Evolutionary conservation across 78 protist species (phyloP).

Genomic region (Dictyostelium firmibasis): DNA sequence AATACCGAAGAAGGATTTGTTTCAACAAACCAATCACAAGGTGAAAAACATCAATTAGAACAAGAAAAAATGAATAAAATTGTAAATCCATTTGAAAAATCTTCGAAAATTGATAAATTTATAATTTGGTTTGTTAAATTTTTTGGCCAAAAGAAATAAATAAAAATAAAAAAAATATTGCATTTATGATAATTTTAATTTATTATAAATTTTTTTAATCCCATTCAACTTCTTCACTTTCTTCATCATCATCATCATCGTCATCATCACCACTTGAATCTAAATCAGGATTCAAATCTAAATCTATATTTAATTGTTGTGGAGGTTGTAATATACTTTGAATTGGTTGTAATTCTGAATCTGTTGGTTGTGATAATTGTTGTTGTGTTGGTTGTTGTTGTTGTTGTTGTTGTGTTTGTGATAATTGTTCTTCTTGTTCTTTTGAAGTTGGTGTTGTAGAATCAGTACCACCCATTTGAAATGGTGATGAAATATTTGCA

Average conservation of each 20-base stretch:
- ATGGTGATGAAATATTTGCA: neutral
- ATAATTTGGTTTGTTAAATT: slow-evolving; percentile 9
- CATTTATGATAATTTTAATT: too few species aligned
- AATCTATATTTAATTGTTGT: neutral
- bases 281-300: slow-evolving; percentile 60
- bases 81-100: neutral
- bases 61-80: neutral
- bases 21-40: neutral
- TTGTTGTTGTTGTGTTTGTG: neutral
- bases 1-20: neutral
- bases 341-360: slow-evolving; percentile 23
- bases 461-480: neutral
- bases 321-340: neutral
- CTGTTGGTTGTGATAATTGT: neutral
- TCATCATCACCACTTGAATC: slow-evolving; percentile 38
- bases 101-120: neutral
- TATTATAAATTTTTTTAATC: neutral
- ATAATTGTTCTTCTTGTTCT: neutral
- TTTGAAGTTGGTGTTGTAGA: neutral
- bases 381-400: neutral
- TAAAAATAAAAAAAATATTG: neutral
- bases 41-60: neutral
- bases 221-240: slow-evolving; percentile 63
- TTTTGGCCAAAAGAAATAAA: slow-evolving; percentile 5
- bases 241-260: slow-evolving; percentile 43